Conservation (phyloP, 2,329 filamentous ascomycete genomes). For the Hypoxylon rubiginosum region DNA sequence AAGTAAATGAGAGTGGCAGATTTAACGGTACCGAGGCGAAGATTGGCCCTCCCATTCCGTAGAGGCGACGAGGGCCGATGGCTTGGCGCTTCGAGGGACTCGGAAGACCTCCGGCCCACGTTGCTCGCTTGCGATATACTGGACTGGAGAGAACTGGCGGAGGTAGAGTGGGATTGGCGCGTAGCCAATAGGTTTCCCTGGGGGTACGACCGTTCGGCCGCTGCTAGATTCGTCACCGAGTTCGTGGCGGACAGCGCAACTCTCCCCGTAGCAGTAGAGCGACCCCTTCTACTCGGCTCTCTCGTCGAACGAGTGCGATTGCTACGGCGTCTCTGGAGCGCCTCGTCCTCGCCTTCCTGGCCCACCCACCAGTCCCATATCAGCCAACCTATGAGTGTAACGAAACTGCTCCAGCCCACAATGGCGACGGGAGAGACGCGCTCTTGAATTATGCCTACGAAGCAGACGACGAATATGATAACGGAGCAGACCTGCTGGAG, state of each 20-base stretch:
- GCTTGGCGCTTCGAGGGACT: slow-evolving; percentile 52
- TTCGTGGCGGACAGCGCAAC: slow-evolving; percentile 57
- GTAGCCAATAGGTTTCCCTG: slow-evolving; percentile 51
- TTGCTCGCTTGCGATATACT: slow-evolving; percentile 54
- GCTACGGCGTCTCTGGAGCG: slow-evolving; percentile 53
- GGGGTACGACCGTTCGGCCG: slow-evolving; percentile 46
- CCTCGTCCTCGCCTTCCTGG: slow-evolving; percentile 65
- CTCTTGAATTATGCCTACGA: slow-evolving; percentile 89
- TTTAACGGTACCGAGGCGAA: slow-evolving; percentile 84
- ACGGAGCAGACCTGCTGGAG: slow-evolving; percentile 97
- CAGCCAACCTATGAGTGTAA: slow-evolving; percentile 88
- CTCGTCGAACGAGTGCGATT: slow-evolving; percentile 53
- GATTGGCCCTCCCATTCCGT: slow-evolving; percentile 60
- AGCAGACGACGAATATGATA: slow-evolving; percentile 93
- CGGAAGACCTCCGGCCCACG: slow-evolving; percentile 47
- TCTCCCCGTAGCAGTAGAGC: slow-evolving; percentile 45
- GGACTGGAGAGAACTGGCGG: slow-evolving; percentile 68
- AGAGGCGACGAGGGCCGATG: slow-evolving; percentile 52
- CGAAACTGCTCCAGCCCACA: slow-evolving; percentile 84
- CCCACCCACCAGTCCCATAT: slow-evolving; percentile 93
- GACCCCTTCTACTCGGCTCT: slow-evolving; percentile 49
- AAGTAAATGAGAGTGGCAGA: slow-evolving; percentile 94
- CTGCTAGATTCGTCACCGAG: slow-evolving; percentile 61
- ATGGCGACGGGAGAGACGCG: slow-evolving; percentile 91
- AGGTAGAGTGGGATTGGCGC: slow-evolving; percentile 65